phyloP scores from a whole-genome alignment of 179 eudicot species.

The Spinacia oleracea region DNA sequence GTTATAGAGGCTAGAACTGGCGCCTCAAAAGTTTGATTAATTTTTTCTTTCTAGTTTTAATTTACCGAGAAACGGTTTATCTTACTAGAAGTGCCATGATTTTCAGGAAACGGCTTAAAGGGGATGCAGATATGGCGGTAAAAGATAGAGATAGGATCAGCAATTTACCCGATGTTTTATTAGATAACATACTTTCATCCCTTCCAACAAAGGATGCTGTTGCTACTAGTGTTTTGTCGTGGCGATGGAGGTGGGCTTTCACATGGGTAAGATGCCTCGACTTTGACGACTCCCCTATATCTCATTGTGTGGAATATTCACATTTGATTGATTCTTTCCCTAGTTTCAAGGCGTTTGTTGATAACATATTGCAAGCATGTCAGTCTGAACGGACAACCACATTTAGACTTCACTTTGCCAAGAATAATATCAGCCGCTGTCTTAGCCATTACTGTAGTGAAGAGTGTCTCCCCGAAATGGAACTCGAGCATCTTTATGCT shows the following conservation, averaged over 20 bases:
- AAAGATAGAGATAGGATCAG: neutral
- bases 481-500: neutral
- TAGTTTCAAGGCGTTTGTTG: constrained; percentile 16
- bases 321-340: neutral
- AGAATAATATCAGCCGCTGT: too few relatives aligned
- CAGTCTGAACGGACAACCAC: neutral
- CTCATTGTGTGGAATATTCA: neutral
- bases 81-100: neutral
- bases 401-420: constrained; percentile 9
- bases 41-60: too few relatives aligned
- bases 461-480: neutral
- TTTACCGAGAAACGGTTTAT: too few relatives aligned
- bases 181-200: neutral
- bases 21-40: too few relatives aligned
- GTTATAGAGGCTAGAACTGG: too few relatives aligned
- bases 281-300: neutral
- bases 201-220: constrained; percentile 11
- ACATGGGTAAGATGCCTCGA: neutral
- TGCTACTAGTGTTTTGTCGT: constrained; percentile 2
- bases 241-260: constrained; percentile 9
- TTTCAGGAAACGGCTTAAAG: neutral
- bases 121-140: neutral
- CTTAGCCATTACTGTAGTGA: too few relatives aligned
- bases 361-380: constrained; percentile 5
- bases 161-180: neutral